Evolutionary conservation across 192 early-diverging fungal genomes (phyloP), one percentile per base, ranked within the genome.

Genomic region (Entomortierella lignicola): DNA sequence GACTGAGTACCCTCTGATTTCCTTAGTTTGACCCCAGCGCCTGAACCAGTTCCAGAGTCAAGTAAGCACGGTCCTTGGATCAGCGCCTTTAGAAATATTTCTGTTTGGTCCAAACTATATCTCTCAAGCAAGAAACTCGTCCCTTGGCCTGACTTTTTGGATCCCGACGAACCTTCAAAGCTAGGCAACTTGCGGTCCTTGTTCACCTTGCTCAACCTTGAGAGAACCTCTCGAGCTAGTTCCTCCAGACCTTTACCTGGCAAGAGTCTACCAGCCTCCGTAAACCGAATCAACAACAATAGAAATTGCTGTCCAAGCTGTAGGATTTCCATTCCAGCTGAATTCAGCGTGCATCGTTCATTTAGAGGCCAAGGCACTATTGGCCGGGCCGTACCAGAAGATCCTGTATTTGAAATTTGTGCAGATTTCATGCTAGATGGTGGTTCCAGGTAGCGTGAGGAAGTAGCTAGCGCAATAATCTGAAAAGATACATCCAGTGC

Each of bases 291-390:
- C 48, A 79, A 25, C 8, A 79, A 43, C 18, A 79, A 39, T 17
- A 79, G 32, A 32, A 79, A 37, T 43, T 79, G 67, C 32, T 70
- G 68, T 3, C 75, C 68, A 17, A 79, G 66, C 37, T 79, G 75
- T 20, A 79, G 21, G 17, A 69, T 70, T 42, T 70, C 75, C 42
- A 66, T 37, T 3, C 75, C 75, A 7, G 51, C 55, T 0, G 66
- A 18, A 34, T 65, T 66, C 30, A 79, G 37, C 4, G 3, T 53
- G 23, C 41, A 69, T 1, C 57, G 66, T 10, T 48, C 57, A 18
- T 70, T 48, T 23, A 79, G 25, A 8, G 75, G 75, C 75, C 75
- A 79, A 5, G 60, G 29, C 5, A 23, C 27, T 29, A 41, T 4
- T 43, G 47, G 2, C 42, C 32, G 41, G 20, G 44, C 11, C 21